Base-by-base conservation (phyloP, 176 grass and related monocot species). In the Oryza glumipatula region DNA sequence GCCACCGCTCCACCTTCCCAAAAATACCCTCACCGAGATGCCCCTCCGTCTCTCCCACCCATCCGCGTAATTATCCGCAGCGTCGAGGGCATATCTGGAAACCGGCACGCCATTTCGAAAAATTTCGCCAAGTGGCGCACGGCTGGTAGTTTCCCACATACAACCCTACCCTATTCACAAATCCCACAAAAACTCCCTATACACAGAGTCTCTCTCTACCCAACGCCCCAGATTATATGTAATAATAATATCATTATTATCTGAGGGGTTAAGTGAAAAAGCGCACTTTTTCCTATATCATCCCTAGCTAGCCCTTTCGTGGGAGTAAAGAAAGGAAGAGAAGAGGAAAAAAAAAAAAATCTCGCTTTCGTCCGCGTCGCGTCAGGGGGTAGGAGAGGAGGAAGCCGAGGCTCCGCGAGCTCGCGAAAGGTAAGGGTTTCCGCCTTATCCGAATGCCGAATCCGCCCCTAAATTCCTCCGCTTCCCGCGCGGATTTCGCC, bases 391-490 rank as follows among this genome's bases (percentile, higher is more conserved):
- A 64, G 67, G 11, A 32, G 39, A 41, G 43, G 79, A 49, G 83
- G 68, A 63, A 67, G 69, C 48, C 6, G 46, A 83, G 44, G 0
- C 24, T 63, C 36, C 47, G 67, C 74, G 75, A 85, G 77, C 4
- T 61, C 48, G 67, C 75, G 76, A 85, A 83, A 91, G 89, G 89
- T 91, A 54, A 87, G 80, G 73, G 56, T 23, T 70, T 12, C 67
- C 17, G 9, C 16, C 84, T 86, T 74, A 87, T 87, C 84, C 80
- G 63, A 64, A 49, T 12, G 64, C 14, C 2, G 1, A 63, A 63
- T 23, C 24, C 11, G 30, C 30, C 26, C n/a, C 28, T 11, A 76
- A 76, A 76, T 54, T 77, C 39, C 46, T 35, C 2, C 63, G 44
- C 14, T 65, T 39, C 28, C 41, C 61, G 19, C 70, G 33, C 45